A percentile compares a stretch with the other conserved stretches of the same genome.
phyloP scores from a whole-genome alignment of 2,329 filamentous ascomycete genomes.

The Plectosphaerella sp. region DNA sequence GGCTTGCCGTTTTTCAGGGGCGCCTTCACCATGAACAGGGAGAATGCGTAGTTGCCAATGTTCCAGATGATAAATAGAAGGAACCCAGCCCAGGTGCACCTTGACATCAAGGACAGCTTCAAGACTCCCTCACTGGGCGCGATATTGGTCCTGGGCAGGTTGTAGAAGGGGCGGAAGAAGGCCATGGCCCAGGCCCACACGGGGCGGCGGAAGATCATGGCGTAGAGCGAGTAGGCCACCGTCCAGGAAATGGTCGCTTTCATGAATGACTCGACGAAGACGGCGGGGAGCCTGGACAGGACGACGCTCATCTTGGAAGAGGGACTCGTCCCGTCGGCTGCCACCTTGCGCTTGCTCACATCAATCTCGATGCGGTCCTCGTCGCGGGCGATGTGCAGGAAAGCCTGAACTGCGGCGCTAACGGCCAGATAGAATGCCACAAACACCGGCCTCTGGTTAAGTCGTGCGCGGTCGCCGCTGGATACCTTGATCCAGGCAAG shows the following conservation, averaged over 20 bases:
- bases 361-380: conserved; percentile 53
- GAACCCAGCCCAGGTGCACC: conserved; percentile 57
- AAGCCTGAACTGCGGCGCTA: conserved; percentile 66
- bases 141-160: conserved; percentile 67
- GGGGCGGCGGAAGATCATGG: conserved; percentile 53
- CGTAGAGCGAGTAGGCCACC: conserved; percentile 55
- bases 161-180: conserved; percentile 69
- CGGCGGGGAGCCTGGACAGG: conserved; percentile 29
- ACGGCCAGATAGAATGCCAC: conserved; percentile 66
- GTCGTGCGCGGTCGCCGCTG: conserved; percentile 64
- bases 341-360: conserved; percentile 10
- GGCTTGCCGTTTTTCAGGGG: conserved; percentile 83
- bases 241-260: conserved; percentile 34
- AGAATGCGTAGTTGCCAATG: conserved; percentile 71
- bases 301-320: conserved; percentile 27
- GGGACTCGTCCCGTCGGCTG: conserved; percentile 4
- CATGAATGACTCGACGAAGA: conserved; percentile 32
- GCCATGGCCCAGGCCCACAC: conserved; percentile 68
- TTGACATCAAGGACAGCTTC: conserved; percentile 41
- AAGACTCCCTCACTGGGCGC: conserved; percentile 25
- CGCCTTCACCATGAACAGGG: conserved; percentile 72
- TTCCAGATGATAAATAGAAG: conserved; percentile 73
- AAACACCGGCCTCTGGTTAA: conserved; percentile 87
- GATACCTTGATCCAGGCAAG: conserved; percentile 71
- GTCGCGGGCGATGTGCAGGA: conserved; percentile 67